Base-by-base conservation (phyloP, 345 rosid species). In the Linum tenue region DNA sequence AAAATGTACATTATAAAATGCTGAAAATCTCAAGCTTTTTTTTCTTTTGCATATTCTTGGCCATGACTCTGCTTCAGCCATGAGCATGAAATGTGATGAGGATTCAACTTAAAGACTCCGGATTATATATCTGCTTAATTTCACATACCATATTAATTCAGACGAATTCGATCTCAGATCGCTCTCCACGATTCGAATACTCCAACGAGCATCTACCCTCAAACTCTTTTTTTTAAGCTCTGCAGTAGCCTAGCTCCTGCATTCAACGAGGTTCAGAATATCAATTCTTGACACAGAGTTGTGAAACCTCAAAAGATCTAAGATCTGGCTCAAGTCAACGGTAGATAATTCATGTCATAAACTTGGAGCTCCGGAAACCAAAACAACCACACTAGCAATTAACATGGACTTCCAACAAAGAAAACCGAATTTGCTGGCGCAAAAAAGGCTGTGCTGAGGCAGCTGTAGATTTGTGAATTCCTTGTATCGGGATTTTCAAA, bases 1-100 rank as follows among this genome's bases (percentile, higher is more conserved):
- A 37, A 67, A 69, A 42, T 83, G 87, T 83, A 77, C 80, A 83
- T 66, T 68, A 53, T 59, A n/a, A 42, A 70, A 56, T 37, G 37
- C 6, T 59, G 55, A 48, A 67, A 39, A 43, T 35, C 22, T 37
- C 36, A 39, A 37, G 38, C 64, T 56, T 66, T 39, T 11, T 62
- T 60, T 66, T 48, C 53, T 9, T 4, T 9, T 2, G 3, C 7
- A 3, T 69, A 37, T 55, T 55, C 31, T 31, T 38, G 66, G 31
- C 40, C 62, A 55, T 66, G 36, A 71, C 61, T 42, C 53, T 43
- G 58, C 16, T 59, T 48, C 35, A 38, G 16, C 31, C 31, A 22
- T 22, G 31, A 22, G 31, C 31, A 41, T 16, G 42, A 41, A 14
- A 51, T 60, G 59, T 37, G 17, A 37, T 60, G 15, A 37, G 1